Base-by-base conservation (phyloP, 73 alveolate species). In the Paraurostyla sp. region DNA sequence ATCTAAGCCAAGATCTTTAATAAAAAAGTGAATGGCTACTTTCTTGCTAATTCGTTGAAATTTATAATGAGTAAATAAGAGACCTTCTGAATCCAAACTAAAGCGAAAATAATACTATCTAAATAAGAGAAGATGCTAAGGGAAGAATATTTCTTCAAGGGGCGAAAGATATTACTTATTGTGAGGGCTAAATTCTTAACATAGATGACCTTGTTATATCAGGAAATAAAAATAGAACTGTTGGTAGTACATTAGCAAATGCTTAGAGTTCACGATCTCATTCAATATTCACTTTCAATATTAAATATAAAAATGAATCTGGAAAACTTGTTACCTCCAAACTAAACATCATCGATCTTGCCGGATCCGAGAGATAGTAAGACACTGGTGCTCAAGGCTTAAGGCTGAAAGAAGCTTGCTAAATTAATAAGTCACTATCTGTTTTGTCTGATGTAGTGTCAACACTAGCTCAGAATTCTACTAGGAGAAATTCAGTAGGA, bases 331-430 rank as follows among this genome's bases (percentile, higher is more conserved):
- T 73, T 29, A 25, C 71, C 42, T 78, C 89, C 11, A 78, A 78
- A 60, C 46, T 78, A 20, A 78, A 78, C 62, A 54, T 78, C 4
- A 90, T 91, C 30, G 95, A 91, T 35, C 62, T 91, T 45, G 97
- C 97, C 0, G 97, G 97, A 27, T 62, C 91, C 41, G 97, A 93
- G 65, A 83, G 97, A 42, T 73, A 89, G 2, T 57, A 57, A 29
- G 92, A 89, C 54, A 78, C 95, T 11, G 88, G 92, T 45, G 86
- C 92, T 32, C 73, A 92, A 40, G 97, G 97, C 0, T 49, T 50
- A n/a, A 90, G 94, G 35, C 71, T 93, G 75, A 89, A 89, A 63
- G 97, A 93, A 63, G 97, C 95, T 1, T 83, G 90, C 65, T 75
- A 83, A 51, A 93, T 93, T 42, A 92, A 92, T 59, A 71, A 80